Evolutionary conservation across 176 grass and related monocot species (phyloP), one percentile per base, ranked within the genome.

Genomic region (Eleusine coracana): DNA sequence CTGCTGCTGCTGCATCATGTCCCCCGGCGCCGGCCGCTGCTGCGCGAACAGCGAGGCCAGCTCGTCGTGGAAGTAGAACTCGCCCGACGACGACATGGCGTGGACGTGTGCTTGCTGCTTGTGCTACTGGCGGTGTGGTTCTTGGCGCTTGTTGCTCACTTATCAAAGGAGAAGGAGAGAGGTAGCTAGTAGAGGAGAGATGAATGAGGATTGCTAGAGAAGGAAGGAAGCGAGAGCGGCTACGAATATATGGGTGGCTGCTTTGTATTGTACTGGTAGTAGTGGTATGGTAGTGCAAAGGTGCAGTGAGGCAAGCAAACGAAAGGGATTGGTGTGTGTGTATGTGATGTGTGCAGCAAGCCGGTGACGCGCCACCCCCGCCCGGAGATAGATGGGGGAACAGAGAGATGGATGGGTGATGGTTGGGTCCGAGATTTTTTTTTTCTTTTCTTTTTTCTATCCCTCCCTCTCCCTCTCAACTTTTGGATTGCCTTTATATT

Each of bases 41-140:
- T 59, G 56, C 44, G 82, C 76, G 89, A 98, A 90, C 67, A 98
- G 73, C 68, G 89, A 86, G 28, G 89, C 76, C 49, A 95, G 91
- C 64, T 94, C 92, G 51, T 98, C 96, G 2, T 90, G 88, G 77
- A 88, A 90, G 59, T 81, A 63, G 70, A 77, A 89, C 15, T 92
- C 85, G 5, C 87, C 83, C 39, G 83, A 86, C 83, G 83, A 86
- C 79, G 83, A 86, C 83, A 89, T 90, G 59, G 36, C n/a, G n/a
- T n/a, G 42, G 68, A 6, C 18, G 23, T 10, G 3, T 41, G 17
- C 18, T 21, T 71, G 76, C 15, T 73, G 27, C 16, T 78, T 16
- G 5, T 51, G 79, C 21, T 78, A 17, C 4, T 52, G 83, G 45
- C 66, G 48, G 23, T 25, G 37, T n/a, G 54, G 44, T 7, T 60